Conservation (phyloP, 495 filamentous ascomycete genomes). For the Xylaria curta region DNA sequence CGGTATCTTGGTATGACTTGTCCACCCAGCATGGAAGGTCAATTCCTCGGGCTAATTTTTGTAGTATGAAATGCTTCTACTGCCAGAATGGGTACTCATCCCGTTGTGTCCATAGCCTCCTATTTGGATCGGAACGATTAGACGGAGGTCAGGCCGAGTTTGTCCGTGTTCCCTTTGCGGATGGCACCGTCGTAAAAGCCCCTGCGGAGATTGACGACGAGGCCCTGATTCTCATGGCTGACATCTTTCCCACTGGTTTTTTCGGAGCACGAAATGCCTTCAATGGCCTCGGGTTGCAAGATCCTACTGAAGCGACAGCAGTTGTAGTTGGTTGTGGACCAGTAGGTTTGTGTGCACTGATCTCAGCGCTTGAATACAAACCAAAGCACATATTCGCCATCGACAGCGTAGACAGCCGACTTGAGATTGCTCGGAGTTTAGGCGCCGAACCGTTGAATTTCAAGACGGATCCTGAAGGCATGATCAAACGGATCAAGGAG, state of each 20-base stretch:
- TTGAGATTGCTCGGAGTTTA: slow-evolving; percentile 76
- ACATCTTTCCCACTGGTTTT: slow-evolving; percentile 87
- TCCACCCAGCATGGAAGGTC: slow-evolving; percentile 7
- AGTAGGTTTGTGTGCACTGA: slow-evolving; percentile 85
- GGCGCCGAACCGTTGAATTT: slow-evolving; percentile 92
- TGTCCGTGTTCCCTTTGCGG: slow-evolving; percentile 84
- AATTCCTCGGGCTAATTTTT: slow-evolving; percentile 18
- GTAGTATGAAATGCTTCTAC: slow-evolving; percentile 85
- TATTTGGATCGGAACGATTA: slow-evolving; percentile 76
- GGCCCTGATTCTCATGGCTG: slow-evolving; percentile 85
- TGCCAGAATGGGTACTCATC: slow-evolving; percentile 83
- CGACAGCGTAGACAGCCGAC: slow-evolving; percentile 78
- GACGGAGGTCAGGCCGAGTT: slow-evolving; percentile 94
- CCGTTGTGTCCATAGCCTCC: slow-evolving; percentile 73
- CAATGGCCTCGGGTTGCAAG: slow-evolving; percentile 63
- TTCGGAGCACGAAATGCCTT: slow-evolving; percentile 90
- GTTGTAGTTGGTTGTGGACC: slow-evolving; percentile 90
- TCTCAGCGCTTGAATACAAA: slow-evolving; percentile 79
- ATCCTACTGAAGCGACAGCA: slow-evolving; percentile 72
- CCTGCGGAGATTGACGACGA: slow-evolving; percentile 78
- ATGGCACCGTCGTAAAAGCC: slow-evolving; percentile 79
- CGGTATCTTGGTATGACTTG: slow-evolving; percentile 75
- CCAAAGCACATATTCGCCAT: slow-evolving; percentile 86
- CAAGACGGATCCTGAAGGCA: slow-evolving; percentile 67
- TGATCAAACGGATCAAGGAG: slow-evolving; percentile 75